Evolutionary conservation across 495 filamentous ascomycete species (phyloP).

Genomic region (Ramalina intermedia): DNA sequence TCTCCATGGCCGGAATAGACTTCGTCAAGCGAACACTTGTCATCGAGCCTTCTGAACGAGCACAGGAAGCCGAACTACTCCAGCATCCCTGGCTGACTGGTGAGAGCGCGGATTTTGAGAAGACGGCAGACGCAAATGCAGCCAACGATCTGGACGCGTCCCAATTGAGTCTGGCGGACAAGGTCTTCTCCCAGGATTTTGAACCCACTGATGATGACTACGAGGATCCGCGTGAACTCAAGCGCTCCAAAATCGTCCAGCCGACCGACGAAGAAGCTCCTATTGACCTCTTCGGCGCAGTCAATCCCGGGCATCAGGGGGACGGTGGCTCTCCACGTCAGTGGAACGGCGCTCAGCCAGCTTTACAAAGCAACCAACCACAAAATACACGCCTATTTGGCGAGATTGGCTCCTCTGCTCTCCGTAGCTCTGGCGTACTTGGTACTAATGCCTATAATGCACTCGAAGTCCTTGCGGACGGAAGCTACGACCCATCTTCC

Average conservation of each 20-base stretch:
- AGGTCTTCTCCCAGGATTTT: constrained; percentile 11
- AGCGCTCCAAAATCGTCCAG: constrained; percentile 21
- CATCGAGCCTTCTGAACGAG: constrained; percentile 51
- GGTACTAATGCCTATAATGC: constrained; percentile 19
- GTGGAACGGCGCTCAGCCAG: not conserved
- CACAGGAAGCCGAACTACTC: constrained; percentile 48
- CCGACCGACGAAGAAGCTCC: not conserved
- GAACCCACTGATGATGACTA: constrained; percentile 28
- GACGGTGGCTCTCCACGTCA: not conserved
- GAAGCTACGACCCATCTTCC: constrained; percentile 29
- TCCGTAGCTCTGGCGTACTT: constrained; percentile 47
- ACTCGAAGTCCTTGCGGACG: constrained; percentile 8
- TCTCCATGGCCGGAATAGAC: constrained; percentile 53
- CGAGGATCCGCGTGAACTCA: constrained; percentile 22
- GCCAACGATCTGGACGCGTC: constrained; percentile 46
- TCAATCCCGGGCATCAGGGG: not conserved
- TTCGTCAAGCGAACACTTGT: constrained; percentile 68
- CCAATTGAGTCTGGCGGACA: constrained; percentile 49
- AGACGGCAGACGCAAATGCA: constrained; percentile 36
- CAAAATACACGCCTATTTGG: constrained; percentile 52
- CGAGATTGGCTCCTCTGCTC: constrained; percentile 56
- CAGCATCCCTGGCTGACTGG: constrained; percentile 50
- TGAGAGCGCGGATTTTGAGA: constrained; percentile 17
- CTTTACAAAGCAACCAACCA: not conserved
- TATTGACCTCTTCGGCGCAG: constrained; percentile 1